Evolutionary conservation across 768 basidiomycete species (phyloP).

Genomic region (Tricholoma flavovirens): DNA sequence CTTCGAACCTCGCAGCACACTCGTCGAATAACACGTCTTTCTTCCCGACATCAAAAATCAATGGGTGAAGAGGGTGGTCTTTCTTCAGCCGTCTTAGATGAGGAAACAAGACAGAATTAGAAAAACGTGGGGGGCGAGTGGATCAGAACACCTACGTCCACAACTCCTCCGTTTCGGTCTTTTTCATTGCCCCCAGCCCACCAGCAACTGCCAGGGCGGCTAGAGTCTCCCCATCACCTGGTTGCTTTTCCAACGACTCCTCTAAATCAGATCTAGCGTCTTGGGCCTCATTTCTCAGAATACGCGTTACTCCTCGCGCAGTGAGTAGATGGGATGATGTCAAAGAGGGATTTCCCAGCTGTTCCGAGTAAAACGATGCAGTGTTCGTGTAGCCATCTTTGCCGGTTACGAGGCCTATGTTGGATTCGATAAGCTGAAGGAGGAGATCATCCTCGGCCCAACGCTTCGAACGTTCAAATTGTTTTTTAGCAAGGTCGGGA

Average conservation of each 20-base stretch:
- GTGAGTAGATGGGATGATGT: conserved; percentile 70
- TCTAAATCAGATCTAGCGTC: conserved; percentile 80
- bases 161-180: conserved; percentile 55
- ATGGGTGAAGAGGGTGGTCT: conserved; percentile 64
- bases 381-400: conserved; percentile 58
- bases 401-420: conserved; percentile 68
- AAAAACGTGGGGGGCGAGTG: not conserved
- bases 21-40: conserved; percentile 66
- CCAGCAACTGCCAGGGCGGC: conserved; percentile 63
- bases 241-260: conserved; percentile 59
- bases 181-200: conserved; percentile 53
- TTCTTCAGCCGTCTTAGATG: conserved; percentile 31
- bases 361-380: conserved; percentile 73
- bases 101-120: conserved; percentile 8
- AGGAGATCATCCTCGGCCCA: conserved; percentile 89
- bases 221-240: conserved; percentile 58
- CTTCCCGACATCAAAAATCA: conserved; percentile 53
- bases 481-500: conserved; percentile 79
- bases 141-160: conserved; percentile 52
- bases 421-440: conserved; percentile 85
- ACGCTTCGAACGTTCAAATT: conserved; percentile 75
- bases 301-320: conserved; percentile 72
- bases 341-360: conserved; percentile 74
- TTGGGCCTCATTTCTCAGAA: conserved; percentile 67
- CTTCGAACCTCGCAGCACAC: conserved; percentile 48